Conservation (phyloP, 192 early-diverging fungal species). For the Allomyces macrogynus region DNA sequence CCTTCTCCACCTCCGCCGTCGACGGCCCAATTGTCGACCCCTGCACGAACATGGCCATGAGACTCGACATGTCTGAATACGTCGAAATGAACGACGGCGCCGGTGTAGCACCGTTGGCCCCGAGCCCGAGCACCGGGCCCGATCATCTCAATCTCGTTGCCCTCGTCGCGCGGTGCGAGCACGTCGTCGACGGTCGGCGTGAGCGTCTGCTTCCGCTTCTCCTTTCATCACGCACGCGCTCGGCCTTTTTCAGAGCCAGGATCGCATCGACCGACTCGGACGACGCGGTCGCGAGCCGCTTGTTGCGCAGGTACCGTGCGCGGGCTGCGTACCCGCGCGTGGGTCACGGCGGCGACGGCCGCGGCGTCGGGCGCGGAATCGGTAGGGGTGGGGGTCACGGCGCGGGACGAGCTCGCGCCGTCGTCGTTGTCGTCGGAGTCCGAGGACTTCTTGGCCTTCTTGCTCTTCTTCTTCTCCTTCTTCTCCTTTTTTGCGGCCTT, state of each 20-base stretch:
- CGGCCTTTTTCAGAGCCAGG: conserved; percentile 4
- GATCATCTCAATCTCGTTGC: background rate
- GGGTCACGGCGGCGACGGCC: background rate
- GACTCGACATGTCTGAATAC: background rate
- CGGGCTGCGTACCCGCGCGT: background rate
- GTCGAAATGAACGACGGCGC: background rate
- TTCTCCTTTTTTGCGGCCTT: conserved; percentile 8
- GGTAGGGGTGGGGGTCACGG: background rate
- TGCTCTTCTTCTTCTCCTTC: conserved; percentile 14
- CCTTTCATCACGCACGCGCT: conserved; percentile 22
- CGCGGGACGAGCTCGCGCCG: too few relatives aligned
- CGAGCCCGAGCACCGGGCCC: too few relatives aligned
- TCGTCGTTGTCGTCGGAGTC: too few relatives aligned
- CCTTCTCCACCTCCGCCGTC: background rate
- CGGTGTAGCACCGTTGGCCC: background rate
- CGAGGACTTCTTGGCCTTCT: conserved; percentile 5
- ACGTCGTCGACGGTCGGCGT: background rate
- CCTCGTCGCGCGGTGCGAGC: background rate
- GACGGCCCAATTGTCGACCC: background rate
- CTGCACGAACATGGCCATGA: background rate
- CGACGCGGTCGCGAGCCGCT: background rate
- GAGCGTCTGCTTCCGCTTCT: conserved; percentile 10
- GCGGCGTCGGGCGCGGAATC: background rate
- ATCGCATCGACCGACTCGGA: background rate
- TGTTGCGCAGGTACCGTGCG: background rate